Evolutionary conservation across 176 grass and related monocot species (phyloP).

Genomic region (Carex kokanica): DNA sequence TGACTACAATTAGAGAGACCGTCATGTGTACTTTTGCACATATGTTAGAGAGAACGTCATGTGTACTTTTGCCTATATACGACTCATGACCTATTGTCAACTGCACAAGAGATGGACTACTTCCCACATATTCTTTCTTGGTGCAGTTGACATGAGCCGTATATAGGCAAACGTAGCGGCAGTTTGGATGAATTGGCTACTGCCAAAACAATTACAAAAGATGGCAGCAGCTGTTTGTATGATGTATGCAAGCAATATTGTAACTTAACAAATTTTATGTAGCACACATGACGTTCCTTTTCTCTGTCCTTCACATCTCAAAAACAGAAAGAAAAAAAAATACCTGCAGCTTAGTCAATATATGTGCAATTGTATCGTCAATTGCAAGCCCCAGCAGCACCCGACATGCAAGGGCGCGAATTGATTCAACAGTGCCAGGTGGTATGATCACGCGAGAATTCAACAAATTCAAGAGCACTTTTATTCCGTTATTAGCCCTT

Average conservation of each 20-base stretch:
- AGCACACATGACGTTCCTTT: background rate
- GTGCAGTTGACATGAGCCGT: background rate
- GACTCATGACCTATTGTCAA: too few relatives aligned
- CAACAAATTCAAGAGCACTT: slow-evolving; percentile 91
- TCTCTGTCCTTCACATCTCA: background rate
- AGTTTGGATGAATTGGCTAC: background rate
- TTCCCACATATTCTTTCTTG: background rate
- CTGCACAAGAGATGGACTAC: background rate
- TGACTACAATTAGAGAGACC: background rate
- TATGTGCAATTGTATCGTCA: slow-evolving; percentile 95
- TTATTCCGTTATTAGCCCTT: slow-evolving; percentile 95
- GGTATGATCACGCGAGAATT: slow-evolving; percentile 84
- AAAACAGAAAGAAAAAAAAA: background rate
- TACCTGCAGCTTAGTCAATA: slow-evolving; percentile 97
- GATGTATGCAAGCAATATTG: background rate
- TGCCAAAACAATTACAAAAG: background rate
- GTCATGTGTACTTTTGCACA: too few relatives aligned
- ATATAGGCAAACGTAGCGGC: background rate
- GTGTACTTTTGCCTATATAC: too few relatives aligned
- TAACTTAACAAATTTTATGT: background rate
- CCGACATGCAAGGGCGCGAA: slow-evolving; percentile 91
- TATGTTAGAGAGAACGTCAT: too few relatives aligned
- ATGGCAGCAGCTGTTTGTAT: background rate
- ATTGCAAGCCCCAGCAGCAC: slow-evolving; percentile 90
- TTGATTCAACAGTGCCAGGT: slow-evolving; percentile 72